Evolutionary conservation across 2,329 filamentous ascomycete species (phyloP), one percentile per base, ranked within the genome.

Genomic region (Phialemonium atrogriseum): DNA sequence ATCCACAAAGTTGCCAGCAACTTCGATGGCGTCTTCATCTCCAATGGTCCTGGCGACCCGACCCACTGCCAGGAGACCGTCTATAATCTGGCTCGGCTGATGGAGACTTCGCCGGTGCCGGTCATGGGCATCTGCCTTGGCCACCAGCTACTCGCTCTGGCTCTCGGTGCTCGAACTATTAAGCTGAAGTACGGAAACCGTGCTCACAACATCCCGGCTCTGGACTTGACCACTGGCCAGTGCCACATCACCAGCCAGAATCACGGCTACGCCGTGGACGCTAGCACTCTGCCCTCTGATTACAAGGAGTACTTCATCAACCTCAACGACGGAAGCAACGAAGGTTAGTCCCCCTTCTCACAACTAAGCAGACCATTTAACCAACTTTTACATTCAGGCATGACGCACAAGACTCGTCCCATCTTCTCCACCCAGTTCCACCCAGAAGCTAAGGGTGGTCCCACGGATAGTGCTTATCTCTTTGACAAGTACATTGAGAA

Each of bases 111-210:
- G 28, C 80, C 87, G 48, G 74, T 94, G 20, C 91, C 91, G 37
- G 80, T 98, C 62, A 93, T 98, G 79, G 91, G 91, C 49, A 96
- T 98, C 54, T 98, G 91, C 58, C 77, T 98, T 45, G 91, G 91
- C 43, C 91, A 98, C 64, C 91, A 98, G 70, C 79, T 98, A 32
- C 72, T 98, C 36, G 89, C 88, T 43, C 75, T 95, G 46, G 87
- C 91, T 29, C 73, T 83, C 37, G 91, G 91, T 42, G 91, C 85
- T 33, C 73, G 77, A 49, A 96, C 91, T 40, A 81, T 93, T 65
- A 96, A 96, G 76, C 77, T 98, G 62, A 96, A 96, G 76, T 98
- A 95, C 60, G 91, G 91, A 53, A 98, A 98, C 74, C 84, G 91
- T 47, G 91, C 88, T 12, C 91, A 96, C 72, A 98, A 98, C 71